Base-by-base conservation (phyloP, 1,284 basidiomycete species). In the Neonothopanus nambi region DNA sequence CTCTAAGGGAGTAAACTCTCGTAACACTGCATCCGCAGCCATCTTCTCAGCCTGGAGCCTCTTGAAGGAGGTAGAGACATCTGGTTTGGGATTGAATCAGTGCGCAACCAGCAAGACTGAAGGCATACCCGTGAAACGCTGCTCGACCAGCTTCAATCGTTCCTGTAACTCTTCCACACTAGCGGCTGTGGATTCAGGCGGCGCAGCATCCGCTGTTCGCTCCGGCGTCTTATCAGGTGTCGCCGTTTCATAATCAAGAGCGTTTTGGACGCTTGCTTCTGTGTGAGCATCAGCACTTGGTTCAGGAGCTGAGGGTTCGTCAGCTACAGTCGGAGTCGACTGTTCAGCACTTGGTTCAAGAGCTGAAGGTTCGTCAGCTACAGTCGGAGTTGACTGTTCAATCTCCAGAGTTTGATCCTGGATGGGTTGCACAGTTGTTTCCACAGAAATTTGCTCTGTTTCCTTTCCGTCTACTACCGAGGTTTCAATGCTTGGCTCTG, bases 51-150 rank as follows among this genome's bases (percentile, higher is more conserved):
- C 79, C 58, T 89, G 88, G 20, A 91, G 70, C 57, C 80, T 75
- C 65, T 89, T 87, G 72, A 89, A 89, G 3, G 89, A 89, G 0
- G 75, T 79, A 5, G 89, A 90, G 2, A 91, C 80, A 64, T 91
- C 89, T 91, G 39, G 38, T 40, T 54, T 49, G 43, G 48, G 51
- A 28, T 36, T 50, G 36, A 28, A 56, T 15, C 17, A 15, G 37
- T 47, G 45, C 24, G 15, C 48, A 24, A 12, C 53, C 24, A n/a
- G 13, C 38, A 28, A 26, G 21, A 59, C 71, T 36, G 13, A 33
- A 18, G 17, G 58, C 72, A 36, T 67, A 86, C 89, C 88, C 58
- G 81, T 60, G 64, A 91, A 91, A 20, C 84, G 77, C 63, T 88
- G 81, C 60, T 91, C 89, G 2, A 91, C 79, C 21, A 85, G 70